Evolutionary conservation across 2,329 filamentous ascomycete genomes (phyloP), one percentile per base, ranked within the genome.

Genomic region (Amauroascus verrucosus): DNA sequence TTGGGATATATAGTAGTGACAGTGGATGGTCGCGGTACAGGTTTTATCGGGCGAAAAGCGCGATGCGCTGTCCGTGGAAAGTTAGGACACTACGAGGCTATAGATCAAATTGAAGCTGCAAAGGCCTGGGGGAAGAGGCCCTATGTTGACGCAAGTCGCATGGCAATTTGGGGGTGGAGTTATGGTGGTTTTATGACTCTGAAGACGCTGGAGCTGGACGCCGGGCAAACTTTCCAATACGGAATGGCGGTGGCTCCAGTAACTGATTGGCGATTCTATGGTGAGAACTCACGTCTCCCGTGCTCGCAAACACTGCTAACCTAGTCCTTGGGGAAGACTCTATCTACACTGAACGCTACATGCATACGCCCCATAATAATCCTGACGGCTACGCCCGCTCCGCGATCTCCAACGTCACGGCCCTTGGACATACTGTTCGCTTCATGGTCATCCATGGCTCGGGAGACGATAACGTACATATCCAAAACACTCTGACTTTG

Each of bases 81-180:
- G 59, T 79, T 98, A 30, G 93, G 93, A 16, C 75, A 86, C 62
- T 88, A 83, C 65, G 93, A 98, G 73, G 81, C 91, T 0, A 77
- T 81, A 37, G 93, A 97, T 68, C 93, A 98, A 68, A 97, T 98
- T 60, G 86, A 84, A 24, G 86, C 89, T 0, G 93, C 87, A 2
- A 86, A 90, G 69, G 81, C 85, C 59, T 97, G 88, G 83, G 84
- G 85, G 0, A 73, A 75, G 35, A 91, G 88, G 65, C 70, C 78
- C 13, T 97, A 98, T 67, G 84, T 96, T 13, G 94, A 98, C 66
- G 75, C 79, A 24, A 77, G 81, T 6, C 82, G 86, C 52, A 81
- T 98, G 61, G 90, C 89, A 18, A 95, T 98, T 65, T 98, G 93
- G 93, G 93, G 93, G 46, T 98, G 93, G 93, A 95, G 88, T 58